Evolutionary conservation across 345 rosid species (phyloP).

Genomic region (Euphorbia pulcherrima): DNA sequence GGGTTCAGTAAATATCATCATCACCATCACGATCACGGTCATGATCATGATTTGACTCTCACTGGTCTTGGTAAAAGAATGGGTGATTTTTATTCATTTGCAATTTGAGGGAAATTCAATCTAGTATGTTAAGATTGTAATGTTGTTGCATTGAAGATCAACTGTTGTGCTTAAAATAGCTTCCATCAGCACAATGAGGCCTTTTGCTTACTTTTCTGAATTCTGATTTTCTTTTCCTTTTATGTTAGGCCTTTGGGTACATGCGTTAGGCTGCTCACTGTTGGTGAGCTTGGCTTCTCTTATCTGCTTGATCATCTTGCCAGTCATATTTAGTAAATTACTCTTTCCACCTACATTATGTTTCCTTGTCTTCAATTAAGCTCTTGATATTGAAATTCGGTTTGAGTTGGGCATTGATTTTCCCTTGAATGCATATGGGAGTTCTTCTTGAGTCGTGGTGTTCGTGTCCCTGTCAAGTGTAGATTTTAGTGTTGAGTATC

Average conservation of each 20-base stretch:
- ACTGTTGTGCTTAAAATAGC: too few species aligned
- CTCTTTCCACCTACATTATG: conserved; percentile 4
- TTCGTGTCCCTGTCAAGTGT: background rate
- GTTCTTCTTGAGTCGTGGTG: background rate
- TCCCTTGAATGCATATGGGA: background rate
- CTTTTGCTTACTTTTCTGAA: too few species aligned
- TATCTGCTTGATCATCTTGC: conserved; percentile 76
- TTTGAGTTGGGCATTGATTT: background rate
- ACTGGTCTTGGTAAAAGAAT: conserved; percentile 50
- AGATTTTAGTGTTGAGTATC: background rate
- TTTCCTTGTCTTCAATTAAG: background rate
- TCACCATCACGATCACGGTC: conserved; percentile 31
- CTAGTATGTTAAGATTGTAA: background rate
- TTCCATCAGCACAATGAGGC: background rate
- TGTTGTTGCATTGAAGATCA: background rate
- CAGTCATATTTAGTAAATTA: conserved; percentile 71
- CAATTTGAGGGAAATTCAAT: background rate
- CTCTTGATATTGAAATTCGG: background rate
- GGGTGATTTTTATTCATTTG: background rate
- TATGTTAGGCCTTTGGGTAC: conserved; percentile 61
- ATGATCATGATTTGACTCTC: conserved; percentile 37
- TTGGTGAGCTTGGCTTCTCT: conserved; percentile 98
- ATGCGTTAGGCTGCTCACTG: conserved; percentile 93
- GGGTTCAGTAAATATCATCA: conserved; percentile 58
- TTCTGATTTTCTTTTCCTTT: background rate